Percentiles rank a stretch among this genome's conserved stretches.
Evolutionary conservation across 2,329 filamentous ascomycete genomes (phyloP).

Genomic region (Periglandula ipomoeae): DNA sequence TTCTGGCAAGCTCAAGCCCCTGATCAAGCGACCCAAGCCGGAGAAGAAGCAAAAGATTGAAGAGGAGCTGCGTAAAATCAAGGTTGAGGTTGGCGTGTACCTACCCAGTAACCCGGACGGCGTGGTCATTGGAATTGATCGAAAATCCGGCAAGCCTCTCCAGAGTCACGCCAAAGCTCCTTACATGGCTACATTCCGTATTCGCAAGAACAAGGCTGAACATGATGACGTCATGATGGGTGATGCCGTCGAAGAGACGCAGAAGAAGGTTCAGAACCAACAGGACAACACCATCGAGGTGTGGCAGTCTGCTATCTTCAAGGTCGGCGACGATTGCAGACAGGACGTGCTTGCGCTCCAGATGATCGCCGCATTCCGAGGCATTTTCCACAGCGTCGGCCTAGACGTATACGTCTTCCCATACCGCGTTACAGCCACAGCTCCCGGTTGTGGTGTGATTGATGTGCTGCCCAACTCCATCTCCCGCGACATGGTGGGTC

Average conservation of each 20-base stretch:
- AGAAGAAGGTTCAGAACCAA: conserved; percentile 7
- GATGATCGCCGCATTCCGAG: conserved; percentile 95
- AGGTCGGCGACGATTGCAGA: conserved; percentile 95
- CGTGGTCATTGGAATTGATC: conserved; percentile 93
- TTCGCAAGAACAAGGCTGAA: conserved; percentile 63
- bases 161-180: conserved; percentile 98
- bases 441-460: conserved; percentile 94
- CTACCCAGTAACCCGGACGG: conserved; percentile 95
- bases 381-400: conserved; percentile 91
- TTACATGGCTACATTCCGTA: conserved; percentile 98
- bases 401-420: conserved; percentile 96
- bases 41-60: conserved; percentile 99
- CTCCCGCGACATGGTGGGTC: conserved; percentile 95
- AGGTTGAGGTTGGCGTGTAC: conserved; percentile 95
- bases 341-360: conserved; percentile 95
- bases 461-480: conserved; percentile 97
- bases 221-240: background rate
- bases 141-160: conserved; percentile 93
- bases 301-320: conserved; percentile 99
- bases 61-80: conserved; percentile 93
- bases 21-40: conserved; percentile 83
- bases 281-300: conserved; percentile 66
- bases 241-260: conserved; percentile 36
- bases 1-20: conserved; percentile 89
- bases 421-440: conserved; percentile 93